phyloP scores from a whole-genome alignment of 1,284 basidiomycete genomes.

The Cryptococcus jaspeensis region DNA sequence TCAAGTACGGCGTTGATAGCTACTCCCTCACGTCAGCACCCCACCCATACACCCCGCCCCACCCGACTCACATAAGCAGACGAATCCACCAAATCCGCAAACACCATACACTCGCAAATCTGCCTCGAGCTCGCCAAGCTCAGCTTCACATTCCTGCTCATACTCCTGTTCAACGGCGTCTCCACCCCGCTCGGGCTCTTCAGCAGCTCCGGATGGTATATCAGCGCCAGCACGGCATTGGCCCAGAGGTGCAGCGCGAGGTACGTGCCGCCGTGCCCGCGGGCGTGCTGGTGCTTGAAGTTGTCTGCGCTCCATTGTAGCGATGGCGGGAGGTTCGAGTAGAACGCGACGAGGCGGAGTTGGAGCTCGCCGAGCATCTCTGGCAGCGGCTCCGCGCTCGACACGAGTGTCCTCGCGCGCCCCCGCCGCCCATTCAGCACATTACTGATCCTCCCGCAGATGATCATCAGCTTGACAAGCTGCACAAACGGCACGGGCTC shows the following conservation, averaged over 20 bases:
- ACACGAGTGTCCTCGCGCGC: constrained; percentile 46
- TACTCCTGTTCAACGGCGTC: constrained; percentile 49
- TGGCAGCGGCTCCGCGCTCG: constrained; percentile 34
- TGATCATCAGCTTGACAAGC: constrained; percentile 51
- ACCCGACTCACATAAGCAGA: constrained; percentile 41
- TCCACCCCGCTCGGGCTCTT: constrained; percentile 49
- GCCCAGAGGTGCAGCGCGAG: constrained; percentile 47
- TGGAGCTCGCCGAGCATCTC: constrained; percentile 49
- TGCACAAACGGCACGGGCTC: constrained; percentile 52
- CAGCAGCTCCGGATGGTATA: constrained; percentile 53
- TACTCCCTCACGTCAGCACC: constrained; percentile 7
- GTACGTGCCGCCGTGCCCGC: constrained; percentile 47
- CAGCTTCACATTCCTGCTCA: constrained; percentile 50
- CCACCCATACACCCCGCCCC: neutral
- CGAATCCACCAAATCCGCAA: constrained; percentile 44
- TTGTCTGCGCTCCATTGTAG: constrained; percentile 52
- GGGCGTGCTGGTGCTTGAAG: constrained; percentile 50
- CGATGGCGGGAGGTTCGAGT: constrained; percentile 45
- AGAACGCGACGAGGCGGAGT: constrained; percentile 50
- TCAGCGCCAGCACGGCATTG: constrained; percentile 52
- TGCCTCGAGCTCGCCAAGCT: constrained; percentile 48
- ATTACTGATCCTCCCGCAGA: constrained; percentile 52
- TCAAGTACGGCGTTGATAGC: constrained; percentile 24
- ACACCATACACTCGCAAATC: constrained; percentile 53
- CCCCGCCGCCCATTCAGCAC: constrained; percentile 52